Base-by-base conservation (phyloP, 192 early-diverging fungal species). In the Gaertneriomyces semiglobifer region DNA sequence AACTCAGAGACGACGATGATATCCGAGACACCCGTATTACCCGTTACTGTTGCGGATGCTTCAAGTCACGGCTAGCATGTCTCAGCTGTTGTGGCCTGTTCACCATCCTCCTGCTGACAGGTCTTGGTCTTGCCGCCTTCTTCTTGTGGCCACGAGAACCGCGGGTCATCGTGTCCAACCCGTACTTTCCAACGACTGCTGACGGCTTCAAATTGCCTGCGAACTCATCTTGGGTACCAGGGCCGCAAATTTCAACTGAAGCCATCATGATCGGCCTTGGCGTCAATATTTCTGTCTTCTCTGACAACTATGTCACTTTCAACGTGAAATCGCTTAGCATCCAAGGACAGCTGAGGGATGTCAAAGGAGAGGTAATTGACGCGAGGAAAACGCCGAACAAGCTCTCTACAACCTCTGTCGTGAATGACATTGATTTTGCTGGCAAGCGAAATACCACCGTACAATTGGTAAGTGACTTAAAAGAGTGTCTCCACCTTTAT, bases 21-120 rank as follows among this genome's bases (percentile, higher is more conserved):
- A 51, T 57, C 54, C 14, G 39, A 12, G 55, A 16, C 4, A 38
- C 39, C 3, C 66, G 69, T 20, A 47, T 43, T 4, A 50, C 33
- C 39, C 68, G 74, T 3, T 76, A 52, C 66, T 76, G 74, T 66
- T 74, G 71, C 63, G 70, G 75, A 4, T 69, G 66, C 20, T 65
- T 77, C 56, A 7, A 50, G 19, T 61, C 43, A 18, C 40, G 65
- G 4, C 46, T 46, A 0, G 46, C n/a, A 2, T 77, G 75, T 44
- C 10, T 44, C 38, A 20, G 43, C 20, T 38, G 19, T 53, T 65
- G 12, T 33, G 12, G 57, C 9, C 11, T 57, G n/a, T 18, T 65
- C 40, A 14, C 43, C 6, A 18, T 74, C 38, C 5, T 77, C 4
- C 12, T 77, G 2, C 42, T 74, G 18, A 60, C 44, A 1, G 63